Evolutionary conservation across 805 yeast species (phyloP).

Genomic region (Metschnikowia chrysomelidarum): DNA sequence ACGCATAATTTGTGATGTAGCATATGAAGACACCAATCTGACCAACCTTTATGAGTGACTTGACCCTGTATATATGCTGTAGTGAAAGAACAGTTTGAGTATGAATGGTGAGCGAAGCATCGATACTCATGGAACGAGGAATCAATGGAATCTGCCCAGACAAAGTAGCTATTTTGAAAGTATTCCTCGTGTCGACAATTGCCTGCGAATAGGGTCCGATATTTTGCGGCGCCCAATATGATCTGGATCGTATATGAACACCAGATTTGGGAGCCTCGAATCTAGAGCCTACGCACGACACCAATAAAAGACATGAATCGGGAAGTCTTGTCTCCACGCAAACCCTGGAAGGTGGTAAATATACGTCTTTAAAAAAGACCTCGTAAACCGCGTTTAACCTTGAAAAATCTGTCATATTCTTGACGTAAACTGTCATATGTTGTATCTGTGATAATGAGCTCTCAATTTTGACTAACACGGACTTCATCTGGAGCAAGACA

Average conservation of each 20-base stretch:
- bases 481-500: conserved; percentile 46
- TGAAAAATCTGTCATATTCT: conserved; percentile 64
- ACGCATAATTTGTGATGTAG: conserved; percentile 42
- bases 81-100: conserved; percentile 55
- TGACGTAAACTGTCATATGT: conserved; percentile 57
- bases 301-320: conserved; percentile 37
- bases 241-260: conserved; percentile 85
- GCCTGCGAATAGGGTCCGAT: conserved; percentile 97
- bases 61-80: conserved; percentile 71
- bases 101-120: conserved; percentile 1
- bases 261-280: conserved; percentile 49
- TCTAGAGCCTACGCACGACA: conserved; percentile 57
- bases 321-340: conserved; percentile 68
- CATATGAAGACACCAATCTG: conserved; percentile 52
- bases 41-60: conserved; percentile 48
- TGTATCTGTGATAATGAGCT: conserved; percentile 49
- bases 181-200: conserved; percentile 40
- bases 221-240: conserved; percentile 98
- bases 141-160: conserved; percentile 92
- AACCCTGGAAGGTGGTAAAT: conserved; percentile 82
- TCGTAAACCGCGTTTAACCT: conserved; percentile 62
- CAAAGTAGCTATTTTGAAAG: conserved; percentile 51
- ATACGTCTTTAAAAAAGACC: conserved; percentile 50
- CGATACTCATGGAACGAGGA: conserved; percentile 65
- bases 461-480: conserved; percentile 27